These are phyloP conservation scores for Dioszegia crocea DNA, from an alignment of 768 basidiomycete species.

Conservation along the genomic window DNA sequence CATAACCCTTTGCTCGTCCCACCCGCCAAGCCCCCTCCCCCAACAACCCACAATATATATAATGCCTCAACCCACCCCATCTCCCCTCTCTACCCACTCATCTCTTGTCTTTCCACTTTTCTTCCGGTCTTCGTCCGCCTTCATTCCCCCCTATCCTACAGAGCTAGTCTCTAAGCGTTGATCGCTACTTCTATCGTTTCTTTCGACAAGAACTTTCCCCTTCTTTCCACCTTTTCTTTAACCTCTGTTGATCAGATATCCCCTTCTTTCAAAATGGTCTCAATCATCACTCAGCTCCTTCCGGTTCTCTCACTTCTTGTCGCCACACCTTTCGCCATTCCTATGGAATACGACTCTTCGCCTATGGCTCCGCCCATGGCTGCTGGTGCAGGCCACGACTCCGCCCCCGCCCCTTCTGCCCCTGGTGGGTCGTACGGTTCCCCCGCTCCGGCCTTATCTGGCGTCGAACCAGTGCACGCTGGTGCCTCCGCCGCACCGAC, in stretches of 20 bases:
- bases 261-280: background rate
- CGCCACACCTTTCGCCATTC: background rate
- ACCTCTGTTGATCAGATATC: background rate
- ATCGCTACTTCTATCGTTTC: background rate
- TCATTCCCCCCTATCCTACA: background rate
- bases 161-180: conserved; percentile 1
- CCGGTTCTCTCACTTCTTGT: background rate
- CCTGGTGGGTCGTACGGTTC: background rate
- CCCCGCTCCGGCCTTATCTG: background rate
- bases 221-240: background rate
- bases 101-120: background rate
- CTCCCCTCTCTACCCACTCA: background rate
- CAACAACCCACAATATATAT: background rate
- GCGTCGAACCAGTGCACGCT: too few relatives aligned
- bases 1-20: too few relatives aligned
- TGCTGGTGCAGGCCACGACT: background rate
- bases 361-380: background rate
- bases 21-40: too few relatives aligned
- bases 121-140: too few relatives aligned
- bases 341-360: background rate
- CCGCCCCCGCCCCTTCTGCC: background rate
- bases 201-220: conserved; percentile 2
- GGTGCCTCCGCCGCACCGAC: background rate
- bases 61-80: background rate
- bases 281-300: background rate